Conservation (phyloP, 1,284 basidiomycete species). For the Blastosporella zonata region DNA sequence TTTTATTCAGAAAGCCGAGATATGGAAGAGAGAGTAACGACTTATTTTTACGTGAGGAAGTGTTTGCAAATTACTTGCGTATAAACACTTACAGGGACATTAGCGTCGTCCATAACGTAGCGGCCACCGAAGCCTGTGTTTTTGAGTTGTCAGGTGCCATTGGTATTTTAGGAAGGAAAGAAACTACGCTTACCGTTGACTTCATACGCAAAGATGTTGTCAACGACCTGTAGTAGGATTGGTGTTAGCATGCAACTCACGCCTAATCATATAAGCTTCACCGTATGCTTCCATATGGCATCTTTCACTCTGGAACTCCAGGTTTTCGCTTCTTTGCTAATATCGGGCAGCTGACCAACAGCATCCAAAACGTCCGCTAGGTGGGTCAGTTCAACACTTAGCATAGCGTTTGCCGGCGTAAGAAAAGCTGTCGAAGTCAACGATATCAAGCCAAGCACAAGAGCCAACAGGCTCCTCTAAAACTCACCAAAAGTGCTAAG, state of each 20-base stretch:
- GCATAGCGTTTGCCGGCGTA: conserved; percentile 77
- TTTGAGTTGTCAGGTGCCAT: no score
- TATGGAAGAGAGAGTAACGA: conserved; percentile 75
- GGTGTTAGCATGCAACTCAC: neutral
- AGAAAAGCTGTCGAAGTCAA: conserved; percentile 53
- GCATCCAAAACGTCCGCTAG: conserved; percentile 59
- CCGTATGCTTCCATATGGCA: conserved; percentile 64
- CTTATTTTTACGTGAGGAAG: no score
- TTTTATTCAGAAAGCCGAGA: conserved; percentile 67
- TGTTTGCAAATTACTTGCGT: no score
- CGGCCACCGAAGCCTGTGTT: conserved; percentile 55
- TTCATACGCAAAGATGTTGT: conserved; percentile 74
- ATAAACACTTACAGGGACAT: conserved; percentile 76
- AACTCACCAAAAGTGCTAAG: conserved; percentile 60
- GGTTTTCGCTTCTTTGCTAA: conserved; percentile 51
- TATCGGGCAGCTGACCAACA: conserved; percentile 42
- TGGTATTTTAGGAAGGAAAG: no score
- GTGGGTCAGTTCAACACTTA: conserved; percentile 66
- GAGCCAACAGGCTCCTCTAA: neutral
- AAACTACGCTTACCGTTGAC: conserved; percentile 51
- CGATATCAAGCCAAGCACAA: neutral
- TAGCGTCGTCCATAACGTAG: conserved; percentile 81
- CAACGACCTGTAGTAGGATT: conserved; percentile 40
- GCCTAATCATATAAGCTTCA: conserved; percentile 22
- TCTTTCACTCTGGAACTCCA: conserved; percentile 60